Evolutionary conservation across 768 basidiomycete genomes (phyloP).

Genomic region (Hydnomerulius pinastri): DNA sequence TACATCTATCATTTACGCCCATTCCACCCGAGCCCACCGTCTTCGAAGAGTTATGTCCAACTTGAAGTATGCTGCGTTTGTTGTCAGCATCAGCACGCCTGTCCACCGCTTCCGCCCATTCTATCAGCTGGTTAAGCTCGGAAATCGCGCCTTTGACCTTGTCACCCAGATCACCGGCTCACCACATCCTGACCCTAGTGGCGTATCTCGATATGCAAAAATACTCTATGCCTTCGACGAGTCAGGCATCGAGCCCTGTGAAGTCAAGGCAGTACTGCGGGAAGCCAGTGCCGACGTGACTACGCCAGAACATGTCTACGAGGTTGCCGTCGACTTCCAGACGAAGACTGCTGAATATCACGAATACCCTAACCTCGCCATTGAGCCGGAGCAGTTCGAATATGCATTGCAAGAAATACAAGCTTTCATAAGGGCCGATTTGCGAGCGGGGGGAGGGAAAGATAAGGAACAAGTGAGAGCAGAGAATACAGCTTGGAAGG

Average conservation of each 20-base stretch:
- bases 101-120: constrained; percentile 3
- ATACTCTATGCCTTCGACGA: constrained; percentile 15
- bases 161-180: constrained; percentile 2
- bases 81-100: constrained; percentile 14
- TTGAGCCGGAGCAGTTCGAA: constrained; percentile 21
- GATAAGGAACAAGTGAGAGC: constrained; percentile 5
- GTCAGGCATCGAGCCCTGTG: constrained; percentile 2
- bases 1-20: no score
- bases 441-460: constrained; percentile 9
- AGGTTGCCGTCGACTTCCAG: constrained; percentile 19
- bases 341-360: constrained; percentile 15
- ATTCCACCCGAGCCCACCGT: no score
- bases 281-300: constrained; percentile 9
- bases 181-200: neutral
- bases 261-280: constrained; percentile 15
- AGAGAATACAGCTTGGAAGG: constrained; percentile 12
- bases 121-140: constrained; percentile 17
- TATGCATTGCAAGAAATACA: constrained; percentile 13
- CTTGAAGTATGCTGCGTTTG: no score
- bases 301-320: constrained; percentile 9
- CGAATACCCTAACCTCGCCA: constrained; percentile 14
- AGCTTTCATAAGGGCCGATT: constrained; percentile 10
- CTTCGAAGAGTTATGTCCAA: no score
- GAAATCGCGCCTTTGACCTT: constrained; percentile 20
- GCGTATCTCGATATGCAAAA: constrained; percentile 15